Conservation (phyloP, 164 flowering plant species). For the Liquidambar formosana region DNA sequence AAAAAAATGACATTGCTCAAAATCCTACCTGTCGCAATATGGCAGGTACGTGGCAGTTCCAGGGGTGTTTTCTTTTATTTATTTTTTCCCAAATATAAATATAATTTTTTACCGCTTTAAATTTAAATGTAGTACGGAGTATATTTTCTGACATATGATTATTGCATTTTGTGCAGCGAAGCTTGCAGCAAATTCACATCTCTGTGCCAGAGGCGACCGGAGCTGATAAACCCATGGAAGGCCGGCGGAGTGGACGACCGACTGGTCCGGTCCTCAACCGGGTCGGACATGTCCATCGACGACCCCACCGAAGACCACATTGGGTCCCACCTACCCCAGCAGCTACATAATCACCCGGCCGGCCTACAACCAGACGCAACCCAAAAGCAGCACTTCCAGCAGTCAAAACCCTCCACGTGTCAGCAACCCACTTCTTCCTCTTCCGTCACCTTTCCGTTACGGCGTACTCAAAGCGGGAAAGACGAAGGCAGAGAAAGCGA, state of each 20-base stretch:
- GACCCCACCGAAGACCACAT: conserved; percentile 44
- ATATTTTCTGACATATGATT: not conserved
- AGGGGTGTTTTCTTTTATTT: conserved; percentile 1
- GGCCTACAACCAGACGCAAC: conserved; percentile 18
- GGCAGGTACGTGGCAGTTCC: conserved; percentile 20
- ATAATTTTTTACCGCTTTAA: too few species aligned
- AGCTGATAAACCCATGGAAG: conserved; percentile 55
- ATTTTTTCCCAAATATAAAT: not conserved
- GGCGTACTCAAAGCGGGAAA: conserved; percentile 25
- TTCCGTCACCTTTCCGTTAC: conserved; percentile 21
- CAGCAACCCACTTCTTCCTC: conserved; percentile 33
- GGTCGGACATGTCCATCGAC: conserved; percentile 90
- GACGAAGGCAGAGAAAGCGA: conserved; percentile 19
- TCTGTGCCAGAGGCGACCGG: conserved; percentile 69
- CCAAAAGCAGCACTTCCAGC: conserved; percentile 10
- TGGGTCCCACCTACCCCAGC: conserved; percentile 30
- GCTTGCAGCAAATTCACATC: conserved; percentile 73
- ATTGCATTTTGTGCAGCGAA: conserved; percentile 49
- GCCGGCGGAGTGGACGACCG: conserved; percentile 39
- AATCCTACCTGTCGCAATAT: conserved; percentile 5
- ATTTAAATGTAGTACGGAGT: too few species aligned
- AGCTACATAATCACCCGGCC: conserved; percentile 18
- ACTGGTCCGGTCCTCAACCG: conserved; percentile 58
- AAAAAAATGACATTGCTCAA: too few species aligned
- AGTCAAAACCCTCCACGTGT: conserved; percentile 26